Base-by-base conservation (phyloP, 1,284 basidiomycete species). In the Ustilago sp. region DNA sequence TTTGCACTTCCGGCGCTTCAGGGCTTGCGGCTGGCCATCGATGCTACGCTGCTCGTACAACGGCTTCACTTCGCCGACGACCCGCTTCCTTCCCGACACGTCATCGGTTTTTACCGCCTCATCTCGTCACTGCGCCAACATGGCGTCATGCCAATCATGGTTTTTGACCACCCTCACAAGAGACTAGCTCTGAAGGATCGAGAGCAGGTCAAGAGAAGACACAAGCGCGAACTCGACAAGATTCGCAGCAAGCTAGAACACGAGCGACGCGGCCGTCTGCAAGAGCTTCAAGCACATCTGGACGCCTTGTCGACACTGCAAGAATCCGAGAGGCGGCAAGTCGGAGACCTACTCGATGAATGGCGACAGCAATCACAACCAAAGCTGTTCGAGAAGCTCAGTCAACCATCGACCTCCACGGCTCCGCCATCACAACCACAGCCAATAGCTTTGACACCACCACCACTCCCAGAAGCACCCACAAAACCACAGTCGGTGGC, bases 111-210 rank as follows among this genome's bases (percentile, higher is more conserved):
- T 56, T 75, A 75, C 59, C 62, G 80, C 9, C 75, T 83, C 36
- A 61, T 82, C 52, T 64, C 54, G 7, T 63, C 77, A n/a, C 56
- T 83, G 13, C 71, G 73, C 8, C 68, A 73, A 23, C 41, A 75
- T 54, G 64, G 68, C 34, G 62, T 81, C 15, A 41, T 67, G 4
- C 79, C 82, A 1, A 66, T 83, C 41, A 80, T 83, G 77, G 74
- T 83, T 12, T 83, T 83, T 43, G 82, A 83, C 59, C 74, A 82
- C 32, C 77, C 80, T 1, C 68, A 71, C 23, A 74, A 79, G 50
- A 53, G 80, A 19, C 57, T 82, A 8, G 63, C 77, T 4, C 62
- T 70, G 34, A 82, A 82, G 60, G 59, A 65, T 19, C 66, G 81
- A 31, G 81, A 82, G 60, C 74, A 80, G 53, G 53, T 59, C 38